A percentile compares a stretch with the other conserved stretches of the same genome.
Conservation (phyloP, 257 asterid species). For the Nicotiana sylvestris region DNA sequence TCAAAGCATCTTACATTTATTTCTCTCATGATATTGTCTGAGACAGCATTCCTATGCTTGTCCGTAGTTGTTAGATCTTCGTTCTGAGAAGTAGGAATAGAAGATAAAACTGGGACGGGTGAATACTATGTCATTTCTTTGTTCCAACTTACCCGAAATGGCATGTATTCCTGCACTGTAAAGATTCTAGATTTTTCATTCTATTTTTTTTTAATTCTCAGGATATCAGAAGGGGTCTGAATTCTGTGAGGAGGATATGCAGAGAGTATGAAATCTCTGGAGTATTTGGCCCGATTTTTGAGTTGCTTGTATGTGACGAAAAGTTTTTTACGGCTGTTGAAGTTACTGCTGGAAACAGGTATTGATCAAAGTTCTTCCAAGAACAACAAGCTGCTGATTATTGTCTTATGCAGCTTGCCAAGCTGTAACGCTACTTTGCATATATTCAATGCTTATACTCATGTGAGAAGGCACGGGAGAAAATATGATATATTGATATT, state of each 20-base stretch:
- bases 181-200: background rate
- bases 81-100: background rate
- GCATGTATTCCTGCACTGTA: background rate
- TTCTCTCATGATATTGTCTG: background rate
- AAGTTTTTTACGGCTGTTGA: constrained; percentile 96
- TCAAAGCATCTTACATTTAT: background rate
- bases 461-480: no score
- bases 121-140: background rate
- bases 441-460: background rate
- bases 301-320: constrained; percentile 91
- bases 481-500: no score
- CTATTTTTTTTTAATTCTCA: constrained; percentile 19
- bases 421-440: background rate
- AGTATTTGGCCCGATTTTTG: constrained; percentile 83
- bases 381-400: constrained; percentile 3
- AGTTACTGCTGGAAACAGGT: constrained; percentile 99
- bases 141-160: background rate
- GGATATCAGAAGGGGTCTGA: constrained; percentile 97
- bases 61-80: background rate
- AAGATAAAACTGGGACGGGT: background rate
- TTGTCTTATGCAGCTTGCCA: constrained; percentile 9
- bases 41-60: background rate
- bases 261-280: constrained; percentile 50
- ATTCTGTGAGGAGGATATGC: constrained; percentile 76
- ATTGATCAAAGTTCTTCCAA: background rate